These are phyloP conservation scores for Corylus avellana DNA, from an alignment of 306 rosid genomes.

Conservation along the genomic window DNA sequence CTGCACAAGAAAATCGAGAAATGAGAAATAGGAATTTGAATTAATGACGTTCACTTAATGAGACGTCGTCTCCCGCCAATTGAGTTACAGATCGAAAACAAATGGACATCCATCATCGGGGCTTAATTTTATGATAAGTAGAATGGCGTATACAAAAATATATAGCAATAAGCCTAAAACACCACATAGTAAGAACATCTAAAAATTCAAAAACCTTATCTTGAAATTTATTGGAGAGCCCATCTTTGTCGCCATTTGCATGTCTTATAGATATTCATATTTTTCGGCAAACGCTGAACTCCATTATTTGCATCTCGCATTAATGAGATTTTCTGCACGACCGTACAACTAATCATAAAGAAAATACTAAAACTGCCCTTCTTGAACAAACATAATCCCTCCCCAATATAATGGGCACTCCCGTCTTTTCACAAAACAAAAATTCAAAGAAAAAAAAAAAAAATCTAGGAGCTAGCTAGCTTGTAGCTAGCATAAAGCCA, in stretches of 20 bases:
- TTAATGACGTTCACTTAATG: too few relatives aligned
- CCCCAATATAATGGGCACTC: background rate
- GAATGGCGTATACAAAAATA: background rate
- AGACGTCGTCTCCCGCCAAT: too few relatives aligned
- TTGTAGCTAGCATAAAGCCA: constrained; percentile 6
- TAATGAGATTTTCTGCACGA: constrained; percentile 20
- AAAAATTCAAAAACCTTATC: background rate
- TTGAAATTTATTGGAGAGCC: background rate
- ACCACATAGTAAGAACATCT: background rate
- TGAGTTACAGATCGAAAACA: too few relatives aligned
- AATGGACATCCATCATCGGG: too few relatives aligned
- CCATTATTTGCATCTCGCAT: constrained; percentile 44
- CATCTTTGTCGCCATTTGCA: background rate
- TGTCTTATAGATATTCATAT: constrained; percentile 37
- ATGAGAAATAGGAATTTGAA: too few relatives aligned
- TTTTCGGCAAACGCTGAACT: constrained; percentile 44
- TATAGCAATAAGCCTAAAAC: too few relatives aligned
- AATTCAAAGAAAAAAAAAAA: background rate
- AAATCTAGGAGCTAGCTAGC: background rate
- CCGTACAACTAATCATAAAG: background rate
- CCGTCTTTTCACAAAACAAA: constrained; percentile 5
- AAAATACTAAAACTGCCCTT: constrained; percentile 7
- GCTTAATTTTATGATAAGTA: constrained; percentile 13
- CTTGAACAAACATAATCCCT: background rate
- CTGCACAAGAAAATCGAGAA: too few relatives aligned